Evolutionary conservation across 441 rosid genomes (phyloP).

Genomic region (Jatropha multifida): DNA sequence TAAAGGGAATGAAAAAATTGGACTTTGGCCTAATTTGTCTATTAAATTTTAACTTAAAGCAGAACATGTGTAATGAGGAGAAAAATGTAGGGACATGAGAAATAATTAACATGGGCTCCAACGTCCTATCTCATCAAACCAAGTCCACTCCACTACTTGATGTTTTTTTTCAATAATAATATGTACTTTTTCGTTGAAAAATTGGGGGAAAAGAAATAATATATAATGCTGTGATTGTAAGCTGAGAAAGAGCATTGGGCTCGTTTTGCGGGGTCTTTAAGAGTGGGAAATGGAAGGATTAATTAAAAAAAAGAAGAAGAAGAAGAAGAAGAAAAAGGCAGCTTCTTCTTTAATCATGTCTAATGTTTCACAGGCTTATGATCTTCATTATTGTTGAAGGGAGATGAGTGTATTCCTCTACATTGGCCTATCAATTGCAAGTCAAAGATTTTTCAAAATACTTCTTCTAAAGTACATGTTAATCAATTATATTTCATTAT

Average conservation of each 20-base stretch:
- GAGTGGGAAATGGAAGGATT: not conserved
- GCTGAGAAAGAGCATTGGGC: not conserved
- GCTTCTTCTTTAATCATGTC: constrained; percentile 23
- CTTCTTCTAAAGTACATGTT: not conserved
- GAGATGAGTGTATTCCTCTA: constrained; percentile 4
- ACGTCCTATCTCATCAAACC: constrained; percentile 20
- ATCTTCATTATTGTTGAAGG: constrained; percentile 20
- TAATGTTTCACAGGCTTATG: constrained; percentile 12
- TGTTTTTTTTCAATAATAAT: not conserved
- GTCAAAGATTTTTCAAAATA: constrained; percentile 20
- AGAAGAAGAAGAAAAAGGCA: not conserved
- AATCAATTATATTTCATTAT: not conserved
- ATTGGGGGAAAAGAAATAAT: not conserved
- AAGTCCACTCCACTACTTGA: constrained; percentile 24
- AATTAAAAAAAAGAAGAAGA: not conserved
- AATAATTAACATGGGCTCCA: constrained; percentile 22
- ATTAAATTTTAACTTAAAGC: constrained; percentile 17
- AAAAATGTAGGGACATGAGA: constrained; percentile 15
- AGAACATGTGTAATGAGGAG: constrained; percentile 21
- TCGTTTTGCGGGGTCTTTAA: not conserved
- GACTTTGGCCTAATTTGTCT: constrained; percentile 23
- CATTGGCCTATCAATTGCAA: constrained; percentile 2
- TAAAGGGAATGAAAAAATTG: constrained; percentile 5
- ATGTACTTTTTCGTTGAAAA: not conserved
- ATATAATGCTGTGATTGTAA: not conserved